Percentiles rank a stretch among this genome's conserved stretches.
Conservation (phyloP, 345 rosid species). For the Eucalyptus tenuipes region DNA sequence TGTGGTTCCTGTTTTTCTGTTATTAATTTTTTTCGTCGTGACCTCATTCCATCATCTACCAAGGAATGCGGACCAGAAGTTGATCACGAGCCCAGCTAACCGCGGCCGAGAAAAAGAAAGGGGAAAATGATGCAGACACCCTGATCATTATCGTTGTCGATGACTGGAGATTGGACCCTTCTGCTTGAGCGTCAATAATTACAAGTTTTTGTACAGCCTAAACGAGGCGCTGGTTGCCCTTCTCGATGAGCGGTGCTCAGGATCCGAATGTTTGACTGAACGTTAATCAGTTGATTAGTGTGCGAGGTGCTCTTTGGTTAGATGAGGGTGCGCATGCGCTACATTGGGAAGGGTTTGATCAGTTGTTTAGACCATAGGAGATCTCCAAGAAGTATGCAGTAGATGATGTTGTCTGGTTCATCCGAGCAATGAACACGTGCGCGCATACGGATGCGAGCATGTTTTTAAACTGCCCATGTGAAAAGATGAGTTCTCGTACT, state of each 20-base stretch:
- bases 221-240: background rate
- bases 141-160: background rate
- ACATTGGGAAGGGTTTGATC: background rate
- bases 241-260: background rate
- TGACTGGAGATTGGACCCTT: background rate
- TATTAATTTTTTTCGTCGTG: background rate
- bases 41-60: background rate
- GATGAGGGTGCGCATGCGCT: background rate
- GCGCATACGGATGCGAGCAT: background rate
- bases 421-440: background rate
- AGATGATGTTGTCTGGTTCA: background rate
- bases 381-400: background rate
- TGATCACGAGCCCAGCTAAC: conserved; percentile 35
- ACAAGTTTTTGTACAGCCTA: background rate
- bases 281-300: background rate
- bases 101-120: background rate
- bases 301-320: background rate
- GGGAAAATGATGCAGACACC: background rate
- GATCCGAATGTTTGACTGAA: background rate
- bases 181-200: background rate
- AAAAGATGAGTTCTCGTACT: background rate
- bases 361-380: background rate
- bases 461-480: background rate
- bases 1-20: background rate
- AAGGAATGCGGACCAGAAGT: conserved; percentile 1